Evolutionary conservation across 1,139 yeast genomes (phyloP).

Genomic region (Blastobotrys buckinghamii): DNA sequence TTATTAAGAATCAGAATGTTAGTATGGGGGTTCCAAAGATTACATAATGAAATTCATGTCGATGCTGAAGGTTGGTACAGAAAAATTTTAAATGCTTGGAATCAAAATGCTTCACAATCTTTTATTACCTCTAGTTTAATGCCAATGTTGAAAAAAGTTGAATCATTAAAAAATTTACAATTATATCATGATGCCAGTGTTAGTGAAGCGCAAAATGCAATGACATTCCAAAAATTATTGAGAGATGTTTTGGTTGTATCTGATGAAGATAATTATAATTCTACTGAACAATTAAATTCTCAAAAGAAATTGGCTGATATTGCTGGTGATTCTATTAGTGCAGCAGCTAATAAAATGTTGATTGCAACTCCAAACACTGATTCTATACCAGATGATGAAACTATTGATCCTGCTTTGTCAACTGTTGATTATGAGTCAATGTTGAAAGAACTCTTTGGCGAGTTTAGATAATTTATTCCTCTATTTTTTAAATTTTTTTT

Average conservation of each 20-base stretch:
- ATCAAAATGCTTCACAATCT: background rate
- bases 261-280: background rate
- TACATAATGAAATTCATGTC: conserved; percentile 12
- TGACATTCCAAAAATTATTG: background rate
- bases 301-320: background rate
- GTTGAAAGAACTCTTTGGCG: conserved; percentile 12
- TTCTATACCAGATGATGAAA: background rate
- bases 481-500: background rate
- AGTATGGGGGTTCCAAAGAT: conserved; percentile 15
- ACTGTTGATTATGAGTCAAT: conserved; percentile 14
- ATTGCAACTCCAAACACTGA: conserved; percentile 1
- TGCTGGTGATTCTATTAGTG: background rate
- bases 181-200: background rate
- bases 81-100: conserved; percentile 9
- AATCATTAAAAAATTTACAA: conserved; percentile 6
- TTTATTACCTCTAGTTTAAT: background rate
- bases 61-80: conserved; percentile 16
- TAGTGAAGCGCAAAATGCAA: background rate
- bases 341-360: background rate
- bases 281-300: background rate
- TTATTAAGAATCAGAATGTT: conserved; percentile 20
- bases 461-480: background rate
- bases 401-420: conserved; percentile 10
- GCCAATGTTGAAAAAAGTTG: conserved; percentile 7
- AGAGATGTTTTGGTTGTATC: background rate